phyloP scores from a whole-genome alignment of 1,284 basidiomycete species.

The Pascua guehoae region DNA sequence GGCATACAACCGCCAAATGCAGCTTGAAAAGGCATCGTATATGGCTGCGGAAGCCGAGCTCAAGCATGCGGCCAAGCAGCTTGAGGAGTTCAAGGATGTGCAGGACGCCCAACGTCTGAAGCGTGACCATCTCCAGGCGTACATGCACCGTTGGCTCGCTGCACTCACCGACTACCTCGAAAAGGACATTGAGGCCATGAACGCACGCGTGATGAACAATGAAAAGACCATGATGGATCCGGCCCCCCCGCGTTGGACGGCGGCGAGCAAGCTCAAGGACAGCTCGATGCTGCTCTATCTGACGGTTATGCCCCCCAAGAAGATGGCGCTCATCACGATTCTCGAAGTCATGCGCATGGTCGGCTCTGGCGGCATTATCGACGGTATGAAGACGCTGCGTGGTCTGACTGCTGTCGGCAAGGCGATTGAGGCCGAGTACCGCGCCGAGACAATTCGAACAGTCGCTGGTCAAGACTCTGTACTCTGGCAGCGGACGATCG shows the following conservation, averaged over 20 bases:
- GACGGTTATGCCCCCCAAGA: constrained; percentile 67
- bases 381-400: constrained; percentile 88
- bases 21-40: constrained; percentile 78
- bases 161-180: constrained; percentile 59
- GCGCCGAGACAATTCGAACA: constrained; percentile 71
- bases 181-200: constrained; percentile 58
- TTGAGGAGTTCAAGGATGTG: constrained; percentile 57
- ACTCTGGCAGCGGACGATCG: constrained; percentile 34
- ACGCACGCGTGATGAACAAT: constrained; percentile 45
- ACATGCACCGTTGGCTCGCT: constrained; percentile 88
- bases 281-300: constrained; percentile 57
- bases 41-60: constrained; percentile 74
- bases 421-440: constrained; percentile 83
- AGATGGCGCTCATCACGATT: constrained; percentile 83
- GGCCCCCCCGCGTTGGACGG: constrained; percentile 13
- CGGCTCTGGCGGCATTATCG: constrained; percentile 68
- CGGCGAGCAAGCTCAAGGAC: constrained; percentile 26
- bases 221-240: constrained; percentile 11
- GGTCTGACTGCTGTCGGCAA: constrained; percentile 78
- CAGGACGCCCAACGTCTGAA: constrained; percentile 20
- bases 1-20: constrained; percentile 66
- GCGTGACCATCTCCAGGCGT: constrained; percentile 61
- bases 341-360: constrained; percentile 84
- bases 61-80: constrained; percentile 60
- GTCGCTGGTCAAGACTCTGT: constrained; percentile 45